Conservation (phyloP, 306 rosid genomes). For the Cotoneaster glaucophyllus region DNA sequence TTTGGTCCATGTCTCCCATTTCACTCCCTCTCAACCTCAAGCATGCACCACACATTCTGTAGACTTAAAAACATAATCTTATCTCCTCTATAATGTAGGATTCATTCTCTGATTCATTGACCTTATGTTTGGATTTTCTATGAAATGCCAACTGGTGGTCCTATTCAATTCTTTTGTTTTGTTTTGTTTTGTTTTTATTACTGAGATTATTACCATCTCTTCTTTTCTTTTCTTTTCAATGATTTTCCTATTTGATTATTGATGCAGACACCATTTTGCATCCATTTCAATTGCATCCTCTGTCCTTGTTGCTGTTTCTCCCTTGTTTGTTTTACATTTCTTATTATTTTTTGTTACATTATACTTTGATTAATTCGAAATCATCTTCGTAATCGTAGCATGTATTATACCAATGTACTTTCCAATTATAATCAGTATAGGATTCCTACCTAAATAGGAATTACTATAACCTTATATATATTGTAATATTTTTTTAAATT, state of each 20-base stretch:
- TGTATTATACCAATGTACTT: too few relatives aligned
- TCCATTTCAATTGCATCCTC: not conserved
- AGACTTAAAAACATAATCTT: conserved; percentile 24
- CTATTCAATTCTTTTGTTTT: conserved; percentile 10
- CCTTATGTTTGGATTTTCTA: conserved; percentile 39
- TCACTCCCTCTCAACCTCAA: conserved; percentile 11
- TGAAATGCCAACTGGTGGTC: conserved; percentile 12
- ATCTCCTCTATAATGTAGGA: conserved; percentile 20
- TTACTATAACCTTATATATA: too few relatives aligned
- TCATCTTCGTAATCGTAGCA: too few relatives aligned
- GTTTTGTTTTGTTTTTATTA: not conserved
- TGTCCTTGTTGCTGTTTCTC: not conserved
- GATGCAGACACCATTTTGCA: conserved; percentile 22
- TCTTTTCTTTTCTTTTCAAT: conserved; percentile 4
- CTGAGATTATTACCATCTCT: not conserved
- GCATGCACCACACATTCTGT: conserved; percentile 34
- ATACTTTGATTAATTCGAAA: too few relatives aligned
- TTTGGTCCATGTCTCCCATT: conserved; percentile 35
- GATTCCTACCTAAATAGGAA: too few relatives aligned
- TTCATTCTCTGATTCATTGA: conserved; percentile 25
- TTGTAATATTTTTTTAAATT: too few relatives aligned
- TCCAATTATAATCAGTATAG: too few relatives aligned
- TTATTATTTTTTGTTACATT: not conserved
- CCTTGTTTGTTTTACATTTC: not conserved
- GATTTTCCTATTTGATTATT: not conserved